Evolutionary conservation across 495 filamentous ascomycete genomes (phyloP).

Genomic region (Penicillium arizonense): DNA sequence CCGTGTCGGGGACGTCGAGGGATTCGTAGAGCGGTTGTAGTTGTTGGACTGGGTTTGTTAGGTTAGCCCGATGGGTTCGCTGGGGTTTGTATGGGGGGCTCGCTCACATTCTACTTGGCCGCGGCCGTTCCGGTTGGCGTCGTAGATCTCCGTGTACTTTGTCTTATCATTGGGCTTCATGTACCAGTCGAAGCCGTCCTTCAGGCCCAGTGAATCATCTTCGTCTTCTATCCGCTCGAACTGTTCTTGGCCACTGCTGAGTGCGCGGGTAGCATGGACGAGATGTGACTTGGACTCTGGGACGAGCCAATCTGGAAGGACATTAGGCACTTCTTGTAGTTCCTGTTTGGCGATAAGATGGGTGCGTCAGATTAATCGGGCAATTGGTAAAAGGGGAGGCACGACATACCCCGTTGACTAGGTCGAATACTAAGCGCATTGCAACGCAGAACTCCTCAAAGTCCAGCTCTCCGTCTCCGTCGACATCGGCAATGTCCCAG

Average conservation of each 20-base stretch:
- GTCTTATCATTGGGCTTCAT: conserved; percentile 87
- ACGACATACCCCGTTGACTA: conserved; percentile 84
- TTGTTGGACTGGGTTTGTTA: conserved; percentile 58
- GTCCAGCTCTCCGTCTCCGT: conserved; percentile 93
- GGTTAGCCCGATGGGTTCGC: conserved; percentile 5
- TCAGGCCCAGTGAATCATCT: conserved; percentile 77
- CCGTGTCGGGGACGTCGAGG: conserved; percentile 93
- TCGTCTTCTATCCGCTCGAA: conserved; percentile 79
- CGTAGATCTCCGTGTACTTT: conserved; percentile 96
- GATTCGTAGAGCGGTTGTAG: conserved; percentile 83
- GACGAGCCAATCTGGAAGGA: conserved; percentile 91
- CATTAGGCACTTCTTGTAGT: conserved; percentile 76
- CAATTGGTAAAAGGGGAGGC: neutral
- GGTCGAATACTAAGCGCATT: conserved; percentile 94
- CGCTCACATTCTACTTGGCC: conserved; percentile 78
- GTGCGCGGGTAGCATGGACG: conserved; percentile 81
- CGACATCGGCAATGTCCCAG: conserved; percentile 97
- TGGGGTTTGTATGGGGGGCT: neutral
- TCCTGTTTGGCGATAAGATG: conserved; percentile 54
- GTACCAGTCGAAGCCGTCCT: conserved; percentile 99
- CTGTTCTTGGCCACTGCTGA: conserved; percentile 68
- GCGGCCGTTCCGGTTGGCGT: conserved; percentile 77
- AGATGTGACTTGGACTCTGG: conserved; percentile 96
- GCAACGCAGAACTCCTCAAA: conserved; percentile 99
- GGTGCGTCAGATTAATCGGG: neutral